Conservation (phyloP, 2,329 filamentous ascomycete species). For the Xylariaceae sp. region DNA sequence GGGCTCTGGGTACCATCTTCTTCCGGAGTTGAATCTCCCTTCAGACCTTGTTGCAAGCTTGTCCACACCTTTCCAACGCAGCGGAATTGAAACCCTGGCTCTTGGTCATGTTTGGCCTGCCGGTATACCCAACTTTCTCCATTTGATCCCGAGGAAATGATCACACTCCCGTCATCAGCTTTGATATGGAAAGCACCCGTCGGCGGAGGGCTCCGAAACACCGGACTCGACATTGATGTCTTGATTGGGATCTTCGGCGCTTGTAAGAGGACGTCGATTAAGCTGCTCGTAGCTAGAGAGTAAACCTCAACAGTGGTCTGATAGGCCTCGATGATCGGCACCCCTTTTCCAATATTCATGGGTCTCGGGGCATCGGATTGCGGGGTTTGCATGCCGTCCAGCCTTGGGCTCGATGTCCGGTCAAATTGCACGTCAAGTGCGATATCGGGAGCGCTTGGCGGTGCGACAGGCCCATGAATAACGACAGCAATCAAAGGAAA, state of each 20-base stretch:
- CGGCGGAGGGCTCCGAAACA: slow-evolving; percentile 65
- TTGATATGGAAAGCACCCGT: slow-evolving; percentile 70
- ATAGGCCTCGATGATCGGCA: slow-evolving; percentile 54
- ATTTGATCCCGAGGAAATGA: slow-evolving; percentile 74
- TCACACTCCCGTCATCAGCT: slow-evolving; percentile 66
- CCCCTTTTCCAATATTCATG: slow-evolving; percentile 29
- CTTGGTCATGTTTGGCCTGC: slow-evolving; percentile 40
- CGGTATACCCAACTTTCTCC: slow-evolving; percentile 82
- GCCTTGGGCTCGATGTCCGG: slow-evolving; percentile 33
- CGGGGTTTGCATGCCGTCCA: slow-evolving; percentile 39
- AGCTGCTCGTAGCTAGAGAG: slow-evolving; percentile 71
- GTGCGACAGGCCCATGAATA: slow-evolving; percentile 69
- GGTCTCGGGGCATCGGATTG: slow-evolving; percentile 37
- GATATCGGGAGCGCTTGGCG: slow-evolving; percentile 32
- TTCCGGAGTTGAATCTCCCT: slow-evolving; percentile 45
- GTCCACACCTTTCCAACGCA: slow-evolving; percentile 95
- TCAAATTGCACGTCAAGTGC: slow-evolving; percentile 32
- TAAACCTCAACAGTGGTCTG: slow-evolving; percentile 89
- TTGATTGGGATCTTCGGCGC: slow-evolving; percentile 59
- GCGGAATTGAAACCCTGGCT: slow-evolving; percentile 42
- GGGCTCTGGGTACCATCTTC: slow-evolving; percentile 35
- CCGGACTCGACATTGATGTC: slow-evolving; percentile 54
- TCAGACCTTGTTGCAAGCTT: slow-evolving; percentile 61
- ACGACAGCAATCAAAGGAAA: slow-evolving; percentile 76
- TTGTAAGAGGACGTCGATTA: slow-evolving; percentile 69